Evolutionary conservation across 345 rosid species (phyloP), one percentile per base, ranked within the genome.

Genomic region (Cardamine occulta): DNA sequence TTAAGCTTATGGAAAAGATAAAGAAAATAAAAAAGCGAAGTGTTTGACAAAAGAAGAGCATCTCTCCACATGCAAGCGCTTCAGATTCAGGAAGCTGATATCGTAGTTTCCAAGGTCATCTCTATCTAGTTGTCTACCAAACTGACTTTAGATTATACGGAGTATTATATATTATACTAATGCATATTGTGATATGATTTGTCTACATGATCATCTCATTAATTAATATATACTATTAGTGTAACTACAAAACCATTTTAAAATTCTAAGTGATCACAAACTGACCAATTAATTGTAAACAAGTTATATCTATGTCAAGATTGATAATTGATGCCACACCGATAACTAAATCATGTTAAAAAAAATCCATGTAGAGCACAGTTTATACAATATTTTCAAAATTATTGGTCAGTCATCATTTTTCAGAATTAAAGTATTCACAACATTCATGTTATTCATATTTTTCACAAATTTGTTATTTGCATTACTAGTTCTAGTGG

Each of bases 21-120:
- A 67, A 49, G 34, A 15, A 32, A 59, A 28, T 12, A 26, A 34
- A 74, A 73, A 66, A 28, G 73, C 60, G 35, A 68, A 11, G 70
- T 60, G 63, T 53, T 68, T 68, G 74, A 68, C 74, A 75, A 76
- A 75, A 68, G 68, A 60, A 75, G 74, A 75, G 79, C 74, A 75
- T 75, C 79, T 68, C 63, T 51, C 74, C 79, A 68, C 79, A 68
- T 75, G 79, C 79, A 40, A 49, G 62, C 45, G 56, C 74, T 68
- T 68, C 74, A 59, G 65, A 61, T 40, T 75, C 68, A 75, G 47
- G 79, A 68, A 59, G 62, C 68, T 75, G 47, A 59, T 59, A 75
- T 59, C 11, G 54, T 42, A 67, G 68, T 75, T 75, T 75, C 79
- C 74, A 52, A 75, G 70, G 69, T 75, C 55, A 42, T 59, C 73